Percentiles rank a stretch among this genome's conserved stretches.
These are phyloP conservation scores for Septoria petroselini DNA, from an alignment of 2,329 filamentous ascomycete species.

Conservation along the genomic window DNA sequence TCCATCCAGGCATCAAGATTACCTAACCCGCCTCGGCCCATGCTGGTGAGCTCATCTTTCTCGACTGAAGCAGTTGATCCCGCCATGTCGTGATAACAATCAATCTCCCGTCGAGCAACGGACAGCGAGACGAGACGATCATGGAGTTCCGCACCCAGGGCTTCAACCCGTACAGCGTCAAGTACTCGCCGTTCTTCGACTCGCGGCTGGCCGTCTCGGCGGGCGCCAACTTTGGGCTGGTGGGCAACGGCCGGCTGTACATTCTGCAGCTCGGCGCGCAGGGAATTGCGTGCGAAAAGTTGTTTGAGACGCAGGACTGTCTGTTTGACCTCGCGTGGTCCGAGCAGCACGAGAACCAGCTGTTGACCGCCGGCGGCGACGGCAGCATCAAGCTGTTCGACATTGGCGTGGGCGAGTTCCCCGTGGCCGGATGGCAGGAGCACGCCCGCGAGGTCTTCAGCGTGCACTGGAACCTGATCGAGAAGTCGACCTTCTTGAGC, in stretches of 20 bases:
- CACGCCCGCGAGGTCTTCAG: conserved; percentile 91
- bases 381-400: conserved; percentile 95
- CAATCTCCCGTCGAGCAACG: no score
- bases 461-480: conserved; percentile 85
- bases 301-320: conserved; percentile 94
- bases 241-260: conserved; percentile 90
- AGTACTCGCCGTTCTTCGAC: conserved; percentile 98
- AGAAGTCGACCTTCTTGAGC: conserved; percentile 86
- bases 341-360: conserved; percentile 92
- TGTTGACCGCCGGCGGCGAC: conserved; percentile 85
- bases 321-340: conserved; percentile 95
- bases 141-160: conserved; percentile 91
- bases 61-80: no score
- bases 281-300: conserved; percentile 81
- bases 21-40: neutral
- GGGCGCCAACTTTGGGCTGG: conserved; percentile 93
- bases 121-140: conserved; percentile 62
- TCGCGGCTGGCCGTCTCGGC: conserved; percentile 85
- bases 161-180: conserved; percentile 93
- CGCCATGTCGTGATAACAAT: no score
- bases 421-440: conserved; percentile 87
- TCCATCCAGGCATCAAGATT: no score
- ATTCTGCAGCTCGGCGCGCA: conserved; percentile 77
- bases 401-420: conserved; percentile 74
- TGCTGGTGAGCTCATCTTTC: neutral